These are phyloP conservation scores for Eucalyptus cloeziana DNA, from an alignment of 345 rosid species.

Conservation along the genomic window DNA sequence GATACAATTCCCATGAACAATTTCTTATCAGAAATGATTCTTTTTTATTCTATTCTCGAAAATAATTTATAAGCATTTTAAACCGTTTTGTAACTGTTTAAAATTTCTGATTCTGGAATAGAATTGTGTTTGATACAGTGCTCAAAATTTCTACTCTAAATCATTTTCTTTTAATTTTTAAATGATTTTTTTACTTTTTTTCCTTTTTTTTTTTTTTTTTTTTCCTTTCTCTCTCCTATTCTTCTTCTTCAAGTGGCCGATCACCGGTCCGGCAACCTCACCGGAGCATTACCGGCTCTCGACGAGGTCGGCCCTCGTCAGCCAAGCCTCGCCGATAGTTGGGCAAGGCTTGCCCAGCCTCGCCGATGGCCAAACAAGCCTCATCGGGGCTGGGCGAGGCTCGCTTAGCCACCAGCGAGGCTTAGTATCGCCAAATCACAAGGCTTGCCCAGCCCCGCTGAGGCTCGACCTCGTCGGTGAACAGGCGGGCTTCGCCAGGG, in stretches of 20 bases:
- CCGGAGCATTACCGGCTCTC: fast-evolving
- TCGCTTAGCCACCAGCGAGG: fast-evolving
- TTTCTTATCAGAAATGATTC: fast-evolving
- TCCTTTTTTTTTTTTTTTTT: no score
- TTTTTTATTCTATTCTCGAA: fast-evolving
- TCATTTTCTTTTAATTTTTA: no score
- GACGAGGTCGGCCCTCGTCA: fast-evolving
- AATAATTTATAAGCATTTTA: no score
- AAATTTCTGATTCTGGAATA: no score
- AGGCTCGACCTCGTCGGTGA: no score
- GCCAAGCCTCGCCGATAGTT: fast-evolving
- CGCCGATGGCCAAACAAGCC: no score
- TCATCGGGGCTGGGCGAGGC: fast-evolving
- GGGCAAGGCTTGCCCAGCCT: no score
- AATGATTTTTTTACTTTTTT: no score
- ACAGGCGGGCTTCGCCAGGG: fast-evolving
- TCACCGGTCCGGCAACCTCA: fast-evolving
- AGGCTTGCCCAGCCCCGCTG: no score
- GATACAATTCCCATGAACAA: fast-evolving
- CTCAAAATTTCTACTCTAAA: no score
- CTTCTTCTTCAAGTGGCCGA: no score
- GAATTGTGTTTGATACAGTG: fast-evolving
- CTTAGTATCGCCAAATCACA: fast-evolving
- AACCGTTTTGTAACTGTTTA: fast-evolving
- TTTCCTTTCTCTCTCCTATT: background rate